These are phyloP conservation scores for Circinella minor DNA, from an alignment of 371 early-diverging fungal genomes.

Conservation along the genomic window DNA sequence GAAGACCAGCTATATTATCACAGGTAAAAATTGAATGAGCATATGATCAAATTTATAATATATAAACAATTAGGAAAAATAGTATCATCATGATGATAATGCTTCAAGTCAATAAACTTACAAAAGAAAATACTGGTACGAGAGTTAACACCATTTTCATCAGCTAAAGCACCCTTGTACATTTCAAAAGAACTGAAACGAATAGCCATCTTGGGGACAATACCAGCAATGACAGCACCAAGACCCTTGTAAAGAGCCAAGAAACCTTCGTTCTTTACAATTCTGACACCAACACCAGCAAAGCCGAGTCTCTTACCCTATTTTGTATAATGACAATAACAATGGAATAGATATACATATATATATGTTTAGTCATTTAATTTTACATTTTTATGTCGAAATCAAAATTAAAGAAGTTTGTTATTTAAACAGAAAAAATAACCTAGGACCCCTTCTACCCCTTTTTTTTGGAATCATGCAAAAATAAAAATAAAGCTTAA, in stretches of 20 bases:
- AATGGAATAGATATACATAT: too few relatives aligned
- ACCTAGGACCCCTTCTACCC: neutral
- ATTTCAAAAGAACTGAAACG: constrained; percentile 95
- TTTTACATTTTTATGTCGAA: neutral
- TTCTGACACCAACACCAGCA: constrained; percentile 82
- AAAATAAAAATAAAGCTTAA: neutral
- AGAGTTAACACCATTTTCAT: constrained; percentile 70
- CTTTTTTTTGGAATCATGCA: neutral
- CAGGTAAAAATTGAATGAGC: neutral
- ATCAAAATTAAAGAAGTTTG: too few relatives aligned
- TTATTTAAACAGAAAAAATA: too few relatives aligned
- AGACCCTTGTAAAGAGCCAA: constrained; percentile 96
- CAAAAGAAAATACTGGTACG: constrained; percentile 83
- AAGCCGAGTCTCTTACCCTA: constrained; percentile 67
- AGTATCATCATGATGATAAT: neutral
- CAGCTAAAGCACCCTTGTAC: constrained; percentile 87
- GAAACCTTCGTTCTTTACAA: constrained; percentile 88
- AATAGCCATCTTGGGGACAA: constrained; percentile 99
- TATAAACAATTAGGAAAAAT: neutral
- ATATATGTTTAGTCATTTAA: neutral
- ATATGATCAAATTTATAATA: neutral
- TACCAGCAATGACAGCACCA: constrained; percentile 96
- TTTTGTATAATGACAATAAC: neutral
- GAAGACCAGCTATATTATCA: constrained; percentile 79
- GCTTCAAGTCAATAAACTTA: constrained; percentile 38